phyloP scores from a whole-genome alignment of 495 filamentous ascomycete species.

The Thermochaetoides thermophila region DNA sequence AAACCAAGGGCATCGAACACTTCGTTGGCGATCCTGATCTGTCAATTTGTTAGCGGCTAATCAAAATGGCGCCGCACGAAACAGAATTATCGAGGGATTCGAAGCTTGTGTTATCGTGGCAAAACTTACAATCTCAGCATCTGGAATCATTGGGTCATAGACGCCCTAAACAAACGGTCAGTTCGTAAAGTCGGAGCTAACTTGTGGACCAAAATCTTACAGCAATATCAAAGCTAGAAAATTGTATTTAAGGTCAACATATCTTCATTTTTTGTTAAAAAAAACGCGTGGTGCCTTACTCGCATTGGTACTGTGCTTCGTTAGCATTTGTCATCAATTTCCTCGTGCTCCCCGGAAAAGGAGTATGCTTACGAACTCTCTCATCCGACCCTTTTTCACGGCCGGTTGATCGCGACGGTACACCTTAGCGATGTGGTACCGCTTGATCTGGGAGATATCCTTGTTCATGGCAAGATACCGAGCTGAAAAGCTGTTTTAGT shows the following conservation, averaged over 20 bases:
- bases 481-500: slow-evolving; percentile 24
- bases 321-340: not conserved
- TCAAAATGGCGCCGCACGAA: too few relatives aligned
- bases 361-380: slow-evolving; percentile 48
- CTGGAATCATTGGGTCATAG: slow-evolving; percentile 89
- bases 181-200: not conserved
- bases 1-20: slow-evolving; percentile 70
- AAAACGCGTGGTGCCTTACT: too few relatives aligned
- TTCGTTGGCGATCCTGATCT: slow-evolving; percentile 54
- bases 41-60: not conserved
- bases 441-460: slow-evolving; percentile 56
- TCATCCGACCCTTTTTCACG: slow-evolving; percentile 53
- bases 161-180: slow-evolving; percentile 19
- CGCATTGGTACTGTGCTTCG: slow-evolving; percentile 58
- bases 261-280: too few relatives aligned
- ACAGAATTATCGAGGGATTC: too few relatives aligned
- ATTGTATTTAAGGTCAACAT: too few relatives aligned
- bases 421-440: slow-evolving; percentile 87
- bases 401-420: slow-evolving; percentile 37
- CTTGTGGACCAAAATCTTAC: slow-evolving; percentile 15
- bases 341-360: not conserved
- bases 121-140: slow-evolving; percentile 68
- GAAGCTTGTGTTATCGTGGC: not conserved
- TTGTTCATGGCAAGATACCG: slow-evolving; percentile 83
- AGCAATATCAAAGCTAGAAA: slow-evolving; percentile 64